These are phyloP conservation scores for Blepharisma japonicum DNA, from an alignment of 73 alveolate genomes.

Conservation along the genomic window DNA sequence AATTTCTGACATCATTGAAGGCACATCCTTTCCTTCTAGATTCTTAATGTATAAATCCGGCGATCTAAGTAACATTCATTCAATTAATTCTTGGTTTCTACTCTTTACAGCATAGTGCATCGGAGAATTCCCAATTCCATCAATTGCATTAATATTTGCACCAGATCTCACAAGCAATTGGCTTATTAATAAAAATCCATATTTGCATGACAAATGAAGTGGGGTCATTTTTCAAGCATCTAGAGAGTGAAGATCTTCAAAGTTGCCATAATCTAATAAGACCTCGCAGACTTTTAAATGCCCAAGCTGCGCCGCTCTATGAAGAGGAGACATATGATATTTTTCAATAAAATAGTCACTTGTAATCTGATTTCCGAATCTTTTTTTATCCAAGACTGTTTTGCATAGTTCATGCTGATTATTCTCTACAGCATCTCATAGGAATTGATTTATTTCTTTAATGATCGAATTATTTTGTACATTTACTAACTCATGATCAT, in stretches of 20 bases:
- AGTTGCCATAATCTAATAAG: neutral
- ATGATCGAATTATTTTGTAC: no score
- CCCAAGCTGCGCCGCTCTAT: neutral
- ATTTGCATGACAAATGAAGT: conserved; percentile 74
- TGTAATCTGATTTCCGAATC: neutral
- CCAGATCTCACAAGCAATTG: conserved; percentile 64
- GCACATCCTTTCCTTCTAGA: neutral
- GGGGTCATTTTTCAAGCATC: conserved; percentile 48
- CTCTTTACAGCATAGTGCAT: conserved; percentile 87
- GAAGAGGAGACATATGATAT: neutral
- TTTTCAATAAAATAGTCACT: neutral
- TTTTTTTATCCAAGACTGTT: neutral
- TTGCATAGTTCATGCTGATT: conserved; percentile 5
- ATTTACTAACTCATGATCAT: no score
- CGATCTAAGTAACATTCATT: conserved; percentile 58
- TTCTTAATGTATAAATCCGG: conserved; percentile 66
- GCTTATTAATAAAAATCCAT: conserved; percentile 76
- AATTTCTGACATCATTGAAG: no score
- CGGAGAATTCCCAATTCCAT: conserved; percentile 81
- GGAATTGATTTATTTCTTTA: no score
- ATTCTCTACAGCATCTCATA: conserved; percentile 5
- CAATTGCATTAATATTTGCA: conserved; percentile 69
- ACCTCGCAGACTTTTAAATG: conserved; percentile 8
- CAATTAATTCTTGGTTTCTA: conserved; percentile 71
- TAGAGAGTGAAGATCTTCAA: neutral